Base-by-base conservation (phyloP, 306 rosid species). In the Castanopsis chinensis region DNA sequence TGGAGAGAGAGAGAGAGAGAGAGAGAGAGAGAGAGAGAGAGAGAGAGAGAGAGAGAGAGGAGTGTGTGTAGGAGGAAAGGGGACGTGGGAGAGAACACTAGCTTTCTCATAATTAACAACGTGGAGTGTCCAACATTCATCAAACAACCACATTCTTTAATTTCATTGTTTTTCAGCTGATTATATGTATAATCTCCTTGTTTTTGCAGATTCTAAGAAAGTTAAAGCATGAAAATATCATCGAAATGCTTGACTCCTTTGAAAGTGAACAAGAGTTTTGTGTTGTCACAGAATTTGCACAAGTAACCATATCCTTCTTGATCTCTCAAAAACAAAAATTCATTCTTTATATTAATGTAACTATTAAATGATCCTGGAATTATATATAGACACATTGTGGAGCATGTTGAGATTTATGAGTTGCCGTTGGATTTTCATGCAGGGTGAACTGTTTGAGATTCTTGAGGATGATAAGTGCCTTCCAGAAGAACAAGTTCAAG, bases 401-500 rank as follows among this genome's bases (percentile, higher is more conserved):
- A 81, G 61, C 67, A 25, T 37, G 60, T 28, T 43, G 69, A 52
- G 35, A 65, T 54, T 55, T 72, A 77, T n/a, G 68, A 65, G 51
- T 65, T 75, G 75, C 79, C 43, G 72, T 71, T 53, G 27, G 75
- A 68, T 76, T 56, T 79, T 81, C 74, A 72, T 65, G 35, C 81
- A 91, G 97, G 99, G 99, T 55, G 99, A 95, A 81, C 91, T 95
- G 41, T 95, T 95, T 91, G 99, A 93, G 88, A 90, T 95, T 92
- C 99, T 95, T 25, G 99, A 95, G 91, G 98, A 95, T 86, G 99
- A 95, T 72, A 95, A 91, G 82, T 87, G 89, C 90, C 99, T 95
- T 86, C 99, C 98, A 5, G 99, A 95, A 89, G 97, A 91, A 83
- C 98, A 92, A 91, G 98, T 95, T 80, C 99, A 91, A 83, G 99